Base-by-base conservation (phyloP, 2,329 filamentous ascomycete species). In the Nigrospora oryzae region DNA sequence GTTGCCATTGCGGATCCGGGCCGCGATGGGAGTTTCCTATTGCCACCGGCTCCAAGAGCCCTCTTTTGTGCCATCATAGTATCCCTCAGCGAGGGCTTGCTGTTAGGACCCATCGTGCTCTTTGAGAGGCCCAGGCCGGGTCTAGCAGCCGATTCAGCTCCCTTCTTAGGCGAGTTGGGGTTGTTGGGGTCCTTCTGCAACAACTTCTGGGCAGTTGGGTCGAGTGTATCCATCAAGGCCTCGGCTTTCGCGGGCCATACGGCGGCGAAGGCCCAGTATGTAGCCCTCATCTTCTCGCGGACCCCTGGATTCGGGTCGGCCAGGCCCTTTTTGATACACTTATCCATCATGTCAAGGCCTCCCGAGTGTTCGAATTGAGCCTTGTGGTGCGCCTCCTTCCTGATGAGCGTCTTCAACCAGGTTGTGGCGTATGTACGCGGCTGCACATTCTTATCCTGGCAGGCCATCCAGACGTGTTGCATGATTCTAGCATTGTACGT, bases 371-470 rank as follows among this genome's bases (percentile, higher is more conserved):
- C 91, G 48, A 97, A 74, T 36, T 89, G 82, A 50, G 71, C 78
- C 66, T 89, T 95, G 65, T 95, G 87, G 50, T 79, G 74, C 1
- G 78, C 69, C 60, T 94, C 86, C 55, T 88, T 87, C 53, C 76
- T 83, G 35, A 98, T 67, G 16, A 97, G 64, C 1, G 84, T 94
- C 63, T 83, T 86, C 30, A 97, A 68, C 93, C 93, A 98, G 8
- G 77, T 83, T 2, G 85, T 74, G 2, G 83, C 84, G 63, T 84
- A 95, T 2, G 79, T 79, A 49, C 93, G 81, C 14, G 90, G 84
- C 58, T 93, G 86, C 3, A 90, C 84, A 58, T 96, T 97, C 70
- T 96, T 97, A 68, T 98, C 91, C 61, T 94, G 85, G 50, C 79
- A 85, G 19, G 91, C 90, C 44, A 71, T 69, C 70, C 82, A 86